Percentiles rank a stretch among this genome's conserved stretches.
Evolutionary conservation across 257 asterid genomes (phyloP).

Genomic region (Solanum ossicruentum): DNA sequence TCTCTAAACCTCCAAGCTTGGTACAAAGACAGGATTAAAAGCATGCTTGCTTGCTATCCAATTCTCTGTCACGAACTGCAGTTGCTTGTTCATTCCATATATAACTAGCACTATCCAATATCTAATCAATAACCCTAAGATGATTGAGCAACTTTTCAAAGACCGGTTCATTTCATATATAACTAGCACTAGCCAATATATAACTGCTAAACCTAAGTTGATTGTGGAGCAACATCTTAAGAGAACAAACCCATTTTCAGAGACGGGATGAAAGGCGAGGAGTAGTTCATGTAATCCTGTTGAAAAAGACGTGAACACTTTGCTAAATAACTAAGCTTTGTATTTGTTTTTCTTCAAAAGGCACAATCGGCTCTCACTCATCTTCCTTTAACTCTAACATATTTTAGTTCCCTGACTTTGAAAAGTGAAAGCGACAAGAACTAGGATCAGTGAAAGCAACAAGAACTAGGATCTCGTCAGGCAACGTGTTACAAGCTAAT

Average conservation of each 20-base stretch:
- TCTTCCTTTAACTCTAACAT: background rate
- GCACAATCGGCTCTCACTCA: background rate
- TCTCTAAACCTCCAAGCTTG: background rate
- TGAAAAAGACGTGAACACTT: background rate
- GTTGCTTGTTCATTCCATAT: background rate
- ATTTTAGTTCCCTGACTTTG: background rate
- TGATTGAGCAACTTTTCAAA: background rate
- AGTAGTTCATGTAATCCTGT: background rate
- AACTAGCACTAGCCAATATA: background rate
- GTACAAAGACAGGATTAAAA: background rate
- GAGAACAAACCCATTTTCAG: background rate
- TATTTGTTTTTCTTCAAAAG: background rate
- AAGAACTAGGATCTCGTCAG: background rate
- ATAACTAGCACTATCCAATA: background rate
- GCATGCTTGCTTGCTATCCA: background rate
- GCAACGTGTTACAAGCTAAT: background rate
- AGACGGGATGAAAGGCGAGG: background rate
- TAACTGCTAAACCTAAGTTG: background rate
- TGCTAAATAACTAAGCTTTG: background rate
- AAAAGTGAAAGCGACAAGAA: background rate
- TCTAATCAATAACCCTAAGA: background rate
- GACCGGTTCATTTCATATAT: background rate
- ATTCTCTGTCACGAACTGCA: background rate
- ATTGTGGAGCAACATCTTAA: background rate
- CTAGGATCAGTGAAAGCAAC: background rate